Evolutionary conservation across 495 filamentous ascomycete species (phyloP).

Genomic region (Baudoinia panamericana): DNA sequence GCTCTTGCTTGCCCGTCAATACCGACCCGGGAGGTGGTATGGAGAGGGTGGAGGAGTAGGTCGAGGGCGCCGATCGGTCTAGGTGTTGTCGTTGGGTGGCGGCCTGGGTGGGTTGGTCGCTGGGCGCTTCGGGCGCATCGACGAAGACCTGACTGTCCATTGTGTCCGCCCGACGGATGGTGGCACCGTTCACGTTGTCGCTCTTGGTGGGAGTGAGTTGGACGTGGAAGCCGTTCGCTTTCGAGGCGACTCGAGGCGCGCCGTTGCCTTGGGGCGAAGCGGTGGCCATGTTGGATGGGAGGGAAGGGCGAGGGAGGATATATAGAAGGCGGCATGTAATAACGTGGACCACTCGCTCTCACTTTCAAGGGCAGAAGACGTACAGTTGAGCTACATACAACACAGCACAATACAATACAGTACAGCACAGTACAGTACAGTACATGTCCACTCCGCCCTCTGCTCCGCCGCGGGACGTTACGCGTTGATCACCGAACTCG

Average conservation of each 20-base stretch:
- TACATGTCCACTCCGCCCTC: too few relatives aligned
- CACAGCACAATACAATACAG: too few relatives aligned
- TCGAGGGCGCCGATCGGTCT: conserved; percentile 9
- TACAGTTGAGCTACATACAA: too few relatives aligned
- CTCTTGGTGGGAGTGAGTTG: conserved; percentile 10
- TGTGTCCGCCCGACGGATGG: conserved; percentile 9
- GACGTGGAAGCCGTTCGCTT: conserved; percentile 6
- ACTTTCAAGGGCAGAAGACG: too few relatives aligned
- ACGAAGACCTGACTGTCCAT: conserved; percentile 15
- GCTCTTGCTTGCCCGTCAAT: conserved; percentile 93
- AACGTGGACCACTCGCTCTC: neutral
- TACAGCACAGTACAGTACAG: too few relatives aligned
- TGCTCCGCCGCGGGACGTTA: too few relatives aligned
- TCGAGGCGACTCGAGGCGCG: neutral
- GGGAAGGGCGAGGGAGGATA: neutral
- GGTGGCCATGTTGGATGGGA: neutral
- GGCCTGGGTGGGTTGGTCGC: neutral
- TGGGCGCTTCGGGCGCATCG: conserved; percentile 9
- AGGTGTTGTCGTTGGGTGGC: conserved; percentile 6
- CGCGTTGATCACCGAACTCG: too few relatives aligned
- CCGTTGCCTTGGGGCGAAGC: neutral
- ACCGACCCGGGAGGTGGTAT: conserved; percentile 39
- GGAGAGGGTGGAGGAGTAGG: conserved; percentile 21
- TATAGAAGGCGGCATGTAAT: neutral
- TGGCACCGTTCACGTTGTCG: too few relatives aligned